Conservation (phyloP, 345 rosid species). For the Corchorus capsularis region DNA sequence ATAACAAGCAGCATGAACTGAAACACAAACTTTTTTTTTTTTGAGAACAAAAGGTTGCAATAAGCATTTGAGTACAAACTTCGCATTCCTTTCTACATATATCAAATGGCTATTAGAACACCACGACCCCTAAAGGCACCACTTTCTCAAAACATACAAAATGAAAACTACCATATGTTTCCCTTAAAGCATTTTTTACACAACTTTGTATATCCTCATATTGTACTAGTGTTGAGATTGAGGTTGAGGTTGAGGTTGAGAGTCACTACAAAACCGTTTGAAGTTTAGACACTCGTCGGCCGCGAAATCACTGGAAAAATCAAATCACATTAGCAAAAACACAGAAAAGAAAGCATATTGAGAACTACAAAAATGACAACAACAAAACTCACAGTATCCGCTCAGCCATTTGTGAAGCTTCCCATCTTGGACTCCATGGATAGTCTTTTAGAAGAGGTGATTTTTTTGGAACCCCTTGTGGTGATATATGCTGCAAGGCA, state of each 20-base stretch:
- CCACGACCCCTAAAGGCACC: not conserved
- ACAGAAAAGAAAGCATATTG: not conserved
- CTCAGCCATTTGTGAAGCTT: conserved; percentile 74
- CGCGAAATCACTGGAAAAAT: conserved; percentile 64
- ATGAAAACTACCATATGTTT: not conserved
- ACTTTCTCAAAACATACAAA: not conserved
- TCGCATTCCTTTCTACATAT: not conserved
- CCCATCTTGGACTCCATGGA: conserved; percentile 99
- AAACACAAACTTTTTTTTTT: not conserved
- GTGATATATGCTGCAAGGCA: conserved; percentile 58
- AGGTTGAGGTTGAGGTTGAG: conserved; percentile 30
- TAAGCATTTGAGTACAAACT: not conserved
- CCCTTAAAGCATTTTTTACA: not conserved
- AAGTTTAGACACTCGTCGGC: conserved; percentile 72
- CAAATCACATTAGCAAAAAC: not conserved
- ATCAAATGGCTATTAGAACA: not conserved
- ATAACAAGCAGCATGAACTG: not conserved
- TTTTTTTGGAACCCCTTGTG: conserved; percentile 57
- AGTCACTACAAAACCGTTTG: conserved; percentile 78
- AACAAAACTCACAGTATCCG: conserved; percentile 61
- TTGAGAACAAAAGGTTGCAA: not conserved
- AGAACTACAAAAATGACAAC: not conserved
- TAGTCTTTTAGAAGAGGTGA: conserved; percentile 62
- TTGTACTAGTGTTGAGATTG: conserved; percentile 43
- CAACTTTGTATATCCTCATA: not conserved